Evolutionary conservation across 805 yeast genomes (phyloP), one percentile per base, ranked within the genome.

Genomic region (Candida anglica): DNA sequence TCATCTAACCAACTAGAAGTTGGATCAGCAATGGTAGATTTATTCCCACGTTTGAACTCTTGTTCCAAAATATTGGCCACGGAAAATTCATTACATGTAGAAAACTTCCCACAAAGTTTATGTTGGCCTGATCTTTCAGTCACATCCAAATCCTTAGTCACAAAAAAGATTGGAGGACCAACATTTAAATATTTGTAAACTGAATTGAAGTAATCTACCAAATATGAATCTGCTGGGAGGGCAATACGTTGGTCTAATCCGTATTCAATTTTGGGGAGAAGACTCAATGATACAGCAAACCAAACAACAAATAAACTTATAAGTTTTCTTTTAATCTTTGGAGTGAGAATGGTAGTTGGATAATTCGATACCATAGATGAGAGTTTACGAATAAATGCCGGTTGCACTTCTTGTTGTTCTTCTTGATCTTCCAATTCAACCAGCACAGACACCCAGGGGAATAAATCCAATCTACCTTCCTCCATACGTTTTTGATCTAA

Each of bases 1-100:
- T 93, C 97, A 58, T 91, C 98, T 32, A 89, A 63, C 98, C 98
- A 91, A 44, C 84, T 83, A 1, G 96, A 81, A 2, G 86, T 75
- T 0, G 98, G 96, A 29, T 86, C 93, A 1, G 75, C 71, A 21
- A 91, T 70, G 3, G 83, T 80, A 2, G 91, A 81, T 8, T 64
- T 47, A 2, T 73, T 63, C 0, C 81, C 67, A 22, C 96, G 65
- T 40, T 78, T 77, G 37, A 83, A 73, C 51, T 91, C 98, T 53
- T 87, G 89, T 46, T 88, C 95, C 27, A 91, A 55, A 6, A 89
- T 69, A 48, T 88, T 93, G 1, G 83, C 78, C 27, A 91, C 53
- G 0, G 97, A 91, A 46, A 65, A 77, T 44, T 82, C 79, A 28
- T 85, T 73, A 55, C 98, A 91, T 0, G 87, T 73, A 0, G 96